Conservation (phyloP, 345 rosid genomes). For the Microcos paniculata region DNA sequence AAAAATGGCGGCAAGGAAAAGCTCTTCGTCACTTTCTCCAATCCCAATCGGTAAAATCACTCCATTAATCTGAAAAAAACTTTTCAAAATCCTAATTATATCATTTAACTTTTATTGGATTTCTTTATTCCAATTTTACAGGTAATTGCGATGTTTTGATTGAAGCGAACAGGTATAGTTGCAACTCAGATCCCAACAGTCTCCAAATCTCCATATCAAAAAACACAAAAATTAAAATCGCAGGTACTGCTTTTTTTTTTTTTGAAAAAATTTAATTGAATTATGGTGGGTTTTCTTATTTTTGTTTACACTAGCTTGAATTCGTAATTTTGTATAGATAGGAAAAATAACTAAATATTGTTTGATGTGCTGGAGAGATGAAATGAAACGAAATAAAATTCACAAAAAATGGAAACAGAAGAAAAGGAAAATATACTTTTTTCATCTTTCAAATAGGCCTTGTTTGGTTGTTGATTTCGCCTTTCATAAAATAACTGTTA, state of each 20-base stretch:
- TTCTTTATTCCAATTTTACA: constrained; percentile 3
- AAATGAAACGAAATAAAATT: not conserved
- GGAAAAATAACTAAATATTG: not conserved
- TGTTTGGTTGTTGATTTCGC: not conserved
- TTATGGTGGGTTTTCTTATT: not conserved
- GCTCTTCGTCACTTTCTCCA: constrained; percentile 29
- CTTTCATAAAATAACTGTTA: not conserved
- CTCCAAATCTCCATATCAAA: constrained; percentile 40
- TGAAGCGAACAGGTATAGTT: constrained; percentile 40
- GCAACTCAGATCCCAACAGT: constrained; percentile 37
- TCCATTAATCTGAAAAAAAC: not conserved
- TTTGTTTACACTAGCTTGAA: not conserved
- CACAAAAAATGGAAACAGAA: not conserved
- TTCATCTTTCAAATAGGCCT: not conserved
- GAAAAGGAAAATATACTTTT: not conserved
- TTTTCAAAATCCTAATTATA: not conserved
- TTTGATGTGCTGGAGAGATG: not conserved
- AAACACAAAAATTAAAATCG: constrained; percentile 39
- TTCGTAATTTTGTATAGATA: not conserved
- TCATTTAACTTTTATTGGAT: not conserved
- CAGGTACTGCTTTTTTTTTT: constrained; percentile 32
- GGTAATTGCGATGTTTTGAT: constrained; percentile 63
- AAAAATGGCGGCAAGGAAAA: constrained; percentile 47
- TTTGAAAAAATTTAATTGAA: not conserved
- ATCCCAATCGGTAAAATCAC: constrained; percentile 43